phyloP scores from a whole-genome alignment of 1,284 basidiomycete species.

The Psilocybe mexicana region DNA sequence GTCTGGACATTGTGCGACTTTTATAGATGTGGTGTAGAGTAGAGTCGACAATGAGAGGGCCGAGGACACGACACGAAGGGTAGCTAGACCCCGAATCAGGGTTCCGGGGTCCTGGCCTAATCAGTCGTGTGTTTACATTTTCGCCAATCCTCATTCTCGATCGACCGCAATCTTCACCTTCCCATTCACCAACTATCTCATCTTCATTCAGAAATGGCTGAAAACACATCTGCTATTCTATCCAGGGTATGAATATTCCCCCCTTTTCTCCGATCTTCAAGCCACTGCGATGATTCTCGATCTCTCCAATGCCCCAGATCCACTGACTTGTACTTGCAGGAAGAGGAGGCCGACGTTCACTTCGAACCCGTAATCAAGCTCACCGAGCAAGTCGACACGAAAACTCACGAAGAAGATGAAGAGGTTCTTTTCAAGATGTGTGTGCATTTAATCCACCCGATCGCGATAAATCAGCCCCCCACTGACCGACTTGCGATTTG shows the following conservation, averaged over 20 bases:
- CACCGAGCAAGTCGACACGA: conserved; percentile 93
- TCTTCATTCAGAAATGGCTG: conserved; percentile 51
- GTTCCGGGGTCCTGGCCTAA: conserved; percentile 22
- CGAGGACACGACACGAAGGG: conserved; percentile 20
- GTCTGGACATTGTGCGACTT: conserved; percentile 37
- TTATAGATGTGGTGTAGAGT: conserved; percentile 9
- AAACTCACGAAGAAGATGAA: conserved; percentile 97
- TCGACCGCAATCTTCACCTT: conserved; percentile 17
- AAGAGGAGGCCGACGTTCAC: conserved; percentile 87
- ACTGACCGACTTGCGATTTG: conserved; percentile 21
- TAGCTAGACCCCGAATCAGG: conserved; percentile 19
- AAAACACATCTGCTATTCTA: conserved; percentile 62
- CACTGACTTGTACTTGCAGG: conserved; percentile 39
- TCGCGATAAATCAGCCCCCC: conserved; percentile 28
- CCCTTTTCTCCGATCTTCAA: conserved; percentile 14
- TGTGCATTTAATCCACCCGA: conserved; percentile 42
- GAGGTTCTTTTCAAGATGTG: conserved; percentile 95
- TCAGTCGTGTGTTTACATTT: conserved; percentile 18
- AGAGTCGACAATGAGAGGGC: conserved; percentile 1
- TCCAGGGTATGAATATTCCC: conserved; percentile 56
- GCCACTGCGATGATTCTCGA: conserved; percentile 16
- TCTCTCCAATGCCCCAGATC: conserved; percentile 13
- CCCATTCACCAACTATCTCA: conserved; percentile 18
- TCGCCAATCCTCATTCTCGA: conserved; percentile 14
- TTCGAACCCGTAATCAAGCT: conserved; percentile 98